Evolutionary conservation across 805 yeast species (phyloP), one percentile per base, ranked within the genome.

Genomic region (Sungouiozyma ichnusensis): DNA sequence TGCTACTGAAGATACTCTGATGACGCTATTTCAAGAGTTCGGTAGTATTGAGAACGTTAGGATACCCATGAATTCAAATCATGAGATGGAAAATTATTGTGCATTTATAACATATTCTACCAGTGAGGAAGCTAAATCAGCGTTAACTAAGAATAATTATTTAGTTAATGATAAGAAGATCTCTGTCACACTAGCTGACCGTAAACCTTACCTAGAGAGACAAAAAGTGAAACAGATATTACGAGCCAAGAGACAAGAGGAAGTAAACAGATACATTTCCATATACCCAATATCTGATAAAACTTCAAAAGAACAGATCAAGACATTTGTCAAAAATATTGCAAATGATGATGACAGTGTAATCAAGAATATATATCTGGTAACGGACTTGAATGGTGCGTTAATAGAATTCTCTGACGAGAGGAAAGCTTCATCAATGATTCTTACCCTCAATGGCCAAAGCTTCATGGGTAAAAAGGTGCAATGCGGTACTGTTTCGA

Each of bases 101-200:
- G 94, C 81, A 0, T 82, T 84, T 53, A 61, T 84, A 0, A 64
- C 74, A 0, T 82, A 76, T 49, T 44, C 52, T 2, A 58, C 60
- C 0, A 54, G 58, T 7, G 68, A 65, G 1, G 70, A 67, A 2
- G 83, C 86, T 0, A 52, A 60, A 0, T 54, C 55, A 3, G 77
- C 85, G 0, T 47, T 78, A 11, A 53, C 56, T 8, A 46, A 69
- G 37, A 66, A 77, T 47, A 64, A 67, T 7, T 49, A 61, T 0
- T 57, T 60, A 3, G 46, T 81, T 1, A 67, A 66, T 33, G 78
- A 72, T 0, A 58, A 83, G 35, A 57, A 50, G 0, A 62, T 84
- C 2, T 62, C 62, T 11, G 81, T 80, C 0, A 62, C 67, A 1
- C 54, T 72, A 4, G 74, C 84, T 1, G 68, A 69, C 42, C 59